A percentile compares a stretch with the other conserved stretches of the same genome.
phyloP scores from a whole-genome alignment of 805 yeast genomes.

The Candida incommunis region DNA sequence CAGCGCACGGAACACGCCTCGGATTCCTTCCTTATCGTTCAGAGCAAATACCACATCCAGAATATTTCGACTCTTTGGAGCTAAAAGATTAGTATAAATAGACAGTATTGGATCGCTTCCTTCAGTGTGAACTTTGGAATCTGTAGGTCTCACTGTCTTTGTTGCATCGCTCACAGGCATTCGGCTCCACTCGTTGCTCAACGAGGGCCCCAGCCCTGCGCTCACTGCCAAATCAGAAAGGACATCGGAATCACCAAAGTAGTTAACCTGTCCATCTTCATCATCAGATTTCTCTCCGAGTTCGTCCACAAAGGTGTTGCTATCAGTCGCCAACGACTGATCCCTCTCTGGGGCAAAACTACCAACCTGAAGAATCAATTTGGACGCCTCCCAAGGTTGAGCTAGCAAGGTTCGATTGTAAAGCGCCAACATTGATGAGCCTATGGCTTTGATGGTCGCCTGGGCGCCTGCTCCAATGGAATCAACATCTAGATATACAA shows the following conservation, averaged over 20 bases:
- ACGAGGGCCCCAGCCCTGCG: slow-evolving; percentile 3
- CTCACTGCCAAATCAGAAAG: slow-evolving; percentile 1
- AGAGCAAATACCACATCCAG: slow-evolving; percentile 28
- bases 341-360: slow-evolving; percentile 12
- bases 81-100: slow-evolving; percentile 6
- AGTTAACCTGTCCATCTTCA: slow-evolving; percentile 32
- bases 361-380: slow-evolving; percentile 71
- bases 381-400: slow-evolving; percentile 81
- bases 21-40: slow-evolving; percentile 51
- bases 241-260: slow-evolving; percentile 19
- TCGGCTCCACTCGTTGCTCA: neutral
- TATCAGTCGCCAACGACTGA: slow-evolving; percentile 5
- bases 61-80: slow-evolving; percentile 18
- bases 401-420: slow-evolving; percentile 56
- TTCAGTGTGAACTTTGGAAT: slow-evolving; percentile 1
- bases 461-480: slow-evolving; percentile 32
- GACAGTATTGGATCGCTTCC: neutral
- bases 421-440: slow-evolving; percentile 47
- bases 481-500: slow-evolving; percentile 15
- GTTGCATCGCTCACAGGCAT: neutral
- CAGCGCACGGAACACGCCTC: slow-evolving; percentile 57
- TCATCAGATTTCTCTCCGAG: slow-evolving; percentile 17
- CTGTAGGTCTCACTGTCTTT: neutral
- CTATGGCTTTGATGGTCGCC: slow-evolving; percentile 41
- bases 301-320: slow-evolving; percentile 7